A percentile compares a stretch with the other conserved stretches of the same genome.
These are phyloP conservation scores for Alnus glutinosa DNA, from an alignment of 306 rosid genomes.

Conservation along the genomic window DNA sequence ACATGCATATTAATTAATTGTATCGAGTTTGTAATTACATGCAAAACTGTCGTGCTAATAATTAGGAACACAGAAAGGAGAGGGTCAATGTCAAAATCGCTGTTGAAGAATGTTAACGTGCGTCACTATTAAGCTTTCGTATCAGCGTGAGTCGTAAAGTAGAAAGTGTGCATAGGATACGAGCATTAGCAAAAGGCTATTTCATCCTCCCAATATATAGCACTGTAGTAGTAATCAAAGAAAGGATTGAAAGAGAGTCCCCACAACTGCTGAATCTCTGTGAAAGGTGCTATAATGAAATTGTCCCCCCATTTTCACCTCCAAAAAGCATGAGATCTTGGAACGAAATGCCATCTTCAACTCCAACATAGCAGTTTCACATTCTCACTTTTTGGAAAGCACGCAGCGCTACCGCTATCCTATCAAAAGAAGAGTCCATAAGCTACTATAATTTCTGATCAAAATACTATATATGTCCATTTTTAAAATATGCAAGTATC, in stretches of 20 bases:
- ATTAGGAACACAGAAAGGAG: too few relatives aligned
- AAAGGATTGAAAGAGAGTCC: background rate
- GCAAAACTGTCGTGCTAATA: too few relatives aligned
- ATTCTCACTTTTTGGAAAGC: constrained; percentile 32
- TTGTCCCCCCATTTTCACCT: constrained; percentile 11
- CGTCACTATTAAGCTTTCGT: too few relatives aligned
- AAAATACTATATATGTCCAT: too few relatives aligned
- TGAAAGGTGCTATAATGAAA: constrained; percentile 13
- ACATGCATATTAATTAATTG: too few relatives aligned
- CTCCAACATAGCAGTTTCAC: constrained; percentile 26
- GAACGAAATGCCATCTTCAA: constrained; percentile 27
- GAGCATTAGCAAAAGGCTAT: constrained; percentile 20
- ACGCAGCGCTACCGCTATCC: background rate
- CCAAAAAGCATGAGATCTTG: constrained; percentile 9
- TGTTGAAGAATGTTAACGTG: too few relatives aligned
- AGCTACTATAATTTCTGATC: background rate
- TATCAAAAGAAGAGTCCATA: constrained; percentile 46
- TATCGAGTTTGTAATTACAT: too few relatives aligned
- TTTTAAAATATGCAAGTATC: too few relatives aligned
- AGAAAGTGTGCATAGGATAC: constrained; percentile 25
- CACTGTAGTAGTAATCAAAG: constrained; percentile 18
- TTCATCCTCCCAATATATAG: constrained; percentile 24
- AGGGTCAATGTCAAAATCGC: background rate
- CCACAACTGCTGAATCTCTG: constrained; percentile 22
- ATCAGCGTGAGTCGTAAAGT: constrained; percentile 39